A percentile compares a stretch with the other conserved stretches of the same genome.
Conservation (phyloP, 225 moss, liverwort and hornwort species). For the Rhytidiadelphus loreus region DNA sequence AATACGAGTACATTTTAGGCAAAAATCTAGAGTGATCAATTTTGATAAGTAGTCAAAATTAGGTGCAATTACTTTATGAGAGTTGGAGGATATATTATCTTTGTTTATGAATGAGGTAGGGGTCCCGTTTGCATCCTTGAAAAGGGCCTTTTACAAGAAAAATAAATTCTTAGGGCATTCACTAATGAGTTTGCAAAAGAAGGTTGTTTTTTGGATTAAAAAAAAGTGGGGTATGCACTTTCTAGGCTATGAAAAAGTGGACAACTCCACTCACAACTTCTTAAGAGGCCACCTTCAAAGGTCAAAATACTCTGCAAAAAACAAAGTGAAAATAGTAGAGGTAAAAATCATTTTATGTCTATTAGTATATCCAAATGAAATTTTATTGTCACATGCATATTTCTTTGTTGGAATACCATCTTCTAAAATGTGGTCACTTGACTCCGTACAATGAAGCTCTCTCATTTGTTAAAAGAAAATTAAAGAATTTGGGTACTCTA, state of each 20-base stretch:
- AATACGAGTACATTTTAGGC: no score
- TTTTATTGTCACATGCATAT: no score
- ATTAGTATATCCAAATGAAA: background rate
- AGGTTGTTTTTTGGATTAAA: background rate
- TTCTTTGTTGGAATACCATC: no score
- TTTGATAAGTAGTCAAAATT: no score
- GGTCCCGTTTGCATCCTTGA: background rate
- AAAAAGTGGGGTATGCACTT: background rate
- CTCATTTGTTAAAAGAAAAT: no score
- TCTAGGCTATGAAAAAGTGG: fast-evolving
- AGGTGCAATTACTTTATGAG: background rate
- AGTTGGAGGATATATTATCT: no score
- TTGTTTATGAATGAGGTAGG: background rate
- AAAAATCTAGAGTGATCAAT: no score
- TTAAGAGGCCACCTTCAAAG: background rate
- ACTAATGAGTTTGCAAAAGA: fast-evolving
- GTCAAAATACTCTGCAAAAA: background rate
- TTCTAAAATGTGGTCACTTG: no score
- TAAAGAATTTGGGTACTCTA: no score
- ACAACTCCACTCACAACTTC: fast-evolving
- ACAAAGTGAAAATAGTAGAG: background rate
- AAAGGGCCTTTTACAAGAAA: fast-evolving
- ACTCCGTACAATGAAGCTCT: no score
- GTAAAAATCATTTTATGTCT: background rate
- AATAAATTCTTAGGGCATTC: background rate